Percentiles rank a stretch among this genome's conserved stretches.
These are phyloP conservation scores for Beauveria sp. DNA, from an alignment of 2,329 filamentous ascomycete genomes.

Conservation along the genomic window DNA sequence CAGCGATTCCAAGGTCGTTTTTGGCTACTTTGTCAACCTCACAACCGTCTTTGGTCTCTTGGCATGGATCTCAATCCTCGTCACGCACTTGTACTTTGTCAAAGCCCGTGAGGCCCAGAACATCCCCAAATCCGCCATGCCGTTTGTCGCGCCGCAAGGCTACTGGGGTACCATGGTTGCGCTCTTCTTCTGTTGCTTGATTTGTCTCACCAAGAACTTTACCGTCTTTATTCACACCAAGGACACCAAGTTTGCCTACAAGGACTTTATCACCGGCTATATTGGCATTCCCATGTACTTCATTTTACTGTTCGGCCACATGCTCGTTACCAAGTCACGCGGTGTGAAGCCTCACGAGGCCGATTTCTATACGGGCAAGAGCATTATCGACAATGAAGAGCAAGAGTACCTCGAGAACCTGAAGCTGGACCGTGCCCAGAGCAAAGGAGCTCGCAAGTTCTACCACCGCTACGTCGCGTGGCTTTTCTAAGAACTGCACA, in stretches of 20 bases:
- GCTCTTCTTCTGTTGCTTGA: conserved; percentile 62
- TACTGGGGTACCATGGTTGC: conserved; percentile 59
- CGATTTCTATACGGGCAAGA: conserved; percentile 68
- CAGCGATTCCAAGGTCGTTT: conserved; percentile 48
- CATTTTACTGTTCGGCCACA: conserved; percentile 61
- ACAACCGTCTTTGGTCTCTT: conserved; percentile 59
- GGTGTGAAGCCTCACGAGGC: conserved; percentile 50
- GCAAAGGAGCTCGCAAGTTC: conserved; percentile 24
- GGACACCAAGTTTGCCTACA: conserved; percentile 56
- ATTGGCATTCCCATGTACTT: conserved; percentile 70
- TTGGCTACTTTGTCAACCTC: conserved; percentile 60
- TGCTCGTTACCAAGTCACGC: conserved; percentile 46
- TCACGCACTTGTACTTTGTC: conserved; percentile 61
- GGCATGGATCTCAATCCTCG: conserved; percentile 61
- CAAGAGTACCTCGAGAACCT: conserved; percentile 52
- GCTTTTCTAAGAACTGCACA: conserved; percentile 24
- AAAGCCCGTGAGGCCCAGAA: conserved; percentile 54
- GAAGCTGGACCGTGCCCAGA: conserved; percentile 20
- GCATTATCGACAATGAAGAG: conserved; percentile 65
- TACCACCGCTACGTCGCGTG: conserved; percentile 31
- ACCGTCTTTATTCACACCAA: conserved; percentile 55
- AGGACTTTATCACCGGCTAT: conserved; percentile 72
- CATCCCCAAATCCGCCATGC: conserved; percentile 46
- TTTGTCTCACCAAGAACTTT: conserved; percentile 78
- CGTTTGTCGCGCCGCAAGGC: conserved; percentile 66